Conservation (phyloP, 2,329 filamentous ascomycete species). For the Beauveria bassiana region DNA sequence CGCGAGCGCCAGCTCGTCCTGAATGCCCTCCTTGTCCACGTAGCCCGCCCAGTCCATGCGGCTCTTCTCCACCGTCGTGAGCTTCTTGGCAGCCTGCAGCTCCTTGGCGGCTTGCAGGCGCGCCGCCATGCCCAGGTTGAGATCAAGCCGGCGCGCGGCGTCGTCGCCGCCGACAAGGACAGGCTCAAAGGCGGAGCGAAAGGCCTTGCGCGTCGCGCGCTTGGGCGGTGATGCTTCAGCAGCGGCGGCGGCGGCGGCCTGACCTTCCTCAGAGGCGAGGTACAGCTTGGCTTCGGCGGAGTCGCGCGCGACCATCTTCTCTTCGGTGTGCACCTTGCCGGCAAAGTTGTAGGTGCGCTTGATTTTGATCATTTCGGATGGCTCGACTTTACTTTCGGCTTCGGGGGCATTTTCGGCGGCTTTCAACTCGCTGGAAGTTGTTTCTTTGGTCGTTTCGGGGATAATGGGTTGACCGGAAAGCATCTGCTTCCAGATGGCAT, state of each 20-base stretch:
- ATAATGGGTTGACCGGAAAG: slow-evolving; percentile 30
- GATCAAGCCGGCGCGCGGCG: slow-evolving; percentile 39
- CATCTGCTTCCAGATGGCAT: slow-evolving; percentile 64
- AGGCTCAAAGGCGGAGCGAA: slow-evolving; percentile 57
- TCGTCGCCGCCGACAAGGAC: slow-evolving; percentile 31
- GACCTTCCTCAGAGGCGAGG: slow-evolving; percentile 42
- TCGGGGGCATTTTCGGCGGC: slow-evolving; percentile 5
- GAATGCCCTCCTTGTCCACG: slow-evolving; percentile 63
- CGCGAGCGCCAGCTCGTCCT: slow-evolving; percentile 58
- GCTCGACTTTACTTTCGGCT: slow-evolving; percentile 16
- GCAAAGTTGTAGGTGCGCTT: slow-evolving; percentile 70
- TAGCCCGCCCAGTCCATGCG: slow-evolving; percentile 67
- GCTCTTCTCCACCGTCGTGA: slow-evolving; percentile 66
- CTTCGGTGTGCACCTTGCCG: slow-evolving; percentile 62
- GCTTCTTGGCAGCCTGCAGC: slow-evolving; percentile 52
- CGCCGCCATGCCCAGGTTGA: slow-evolving; percentile 48
- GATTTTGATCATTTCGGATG: slow-evolving; percentile 47
- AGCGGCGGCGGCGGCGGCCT: slow-evolving; percentile 8
- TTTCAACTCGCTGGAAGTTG: not conserved
- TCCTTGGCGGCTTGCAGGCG: slow-evolving; percentile 40
- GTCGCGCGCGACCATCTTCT: slow-evolving; percentile 58
- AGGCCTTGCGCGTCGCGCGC: slow-evolving; percentile 45
- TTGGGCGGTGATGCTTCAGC: slow-evolving; percentile 27
- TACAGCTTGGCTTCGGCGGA: slow-evolving; percentile 61
- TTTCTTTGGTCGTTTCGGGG: not conserved